Base-by-base conservation (phyloP, 306 rosid species). In the Dryas drummondii region DNA sequence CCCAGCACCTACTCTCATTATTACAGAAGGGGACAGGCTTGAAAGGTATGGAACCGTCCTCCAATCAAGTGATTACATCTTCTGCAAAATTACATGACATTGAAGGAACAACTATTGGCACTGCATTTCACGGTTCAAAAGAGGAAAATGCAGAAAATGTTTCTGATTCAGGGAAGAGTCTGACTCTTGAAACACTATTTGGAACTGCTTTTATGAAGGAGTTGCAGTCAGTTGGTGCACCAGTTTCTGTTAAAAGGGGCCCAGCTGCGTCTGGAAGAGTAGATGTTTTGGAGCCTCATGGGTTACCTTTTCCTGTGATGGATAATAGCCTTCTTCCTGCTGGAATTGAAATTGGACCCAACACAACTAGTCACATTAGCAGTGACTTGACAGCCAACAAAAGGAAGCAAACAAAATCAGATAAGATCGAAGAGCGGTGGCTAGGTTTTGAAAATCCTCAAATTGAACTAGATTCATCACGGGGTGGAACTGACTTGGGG, bases 161-260 rank as follows among this genome's bases (percentile, higher is more conserved):
- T 76, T 82, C 97, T 37, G 78, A 84, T 77, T 69, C 91, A 65
- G 88, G 80, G 9, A 88, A 92, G 66, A 66, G 74, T 61, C 83
- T 89, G 70, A 96, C 98, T 16, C 88, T 96, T 70, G 99, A 96
- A 88, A 89, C 89, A 59, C 96, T 92, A 48, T 90, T 96, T 88
- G 99, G 99, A 56, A 84, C 96, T 82, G 96, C 97, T 77, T 96
- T 96, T 85, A 96, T 96, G 99, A 83, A 88, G 89, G 99, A 92
- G 82, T 81, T 96, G 80, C 99, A 96, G 32, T 86, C 98, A 64
- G 94, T 92, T 78, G 99, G 98, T 83, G 98, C 98, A 7, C 99
- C 99, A 47, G 96, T 96, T 79, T 96, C 99, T 66, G 85, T 82
- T 74, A 96, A 90, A 82, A 79, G 89, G 82, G 90, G 86, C 72